These are phyloP conservation scores for Penicillium sp. DNA, from an alignment of 2,329 filamentous ascomycete genomes.

Conservation along the genomic window DNA sequence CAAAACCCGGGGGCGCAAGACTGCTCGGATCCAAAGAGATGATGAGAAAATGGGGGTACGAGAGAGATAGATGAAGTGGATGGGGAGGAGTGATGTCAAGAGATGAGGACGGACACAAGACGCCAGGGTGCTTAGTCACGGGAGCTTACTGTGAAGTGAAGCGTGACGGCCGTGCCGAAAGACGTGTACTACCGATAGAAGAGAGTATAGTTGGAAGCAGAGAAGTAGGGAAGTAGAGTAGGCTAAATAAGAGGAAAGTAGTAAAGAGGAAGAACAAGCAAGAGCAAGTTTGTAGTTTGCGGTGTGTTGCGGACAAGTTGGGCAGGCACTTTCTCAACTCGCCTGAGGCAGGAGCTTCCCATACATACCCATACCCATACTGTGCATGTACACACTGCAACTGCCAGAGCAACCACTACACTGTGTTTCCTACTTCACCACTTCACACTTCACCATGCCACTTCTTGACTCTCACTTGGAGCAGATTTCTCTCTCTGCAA, in stretches of 20 bases:
- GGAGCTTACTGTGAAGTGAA: conserved; percentile 27
- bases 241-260: neutral
- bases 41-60: conserved; percentile 20
- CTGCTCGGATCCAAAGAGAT: conserved; percentile 15
- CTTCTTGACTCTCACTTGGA: conserved; percentile 73
- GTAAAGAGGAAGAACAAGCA: neutral
- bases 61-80: conserved; percentile 28
- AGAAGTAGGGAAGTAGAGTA: neutral
- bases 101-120: conserved; percentile 38
- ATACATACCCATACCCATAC: neutral
- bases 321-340: conserved; percentile 1
- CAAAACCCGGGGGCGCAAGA: conserved; percentile 14
- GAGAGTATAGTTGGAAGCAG: neutral
- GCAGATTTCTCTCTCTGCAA: conserved; percentile 76
- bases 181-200: neutral
- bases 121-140: conserved; percentile 42
- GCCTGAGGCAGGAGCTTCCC: conserved; percentile 19
- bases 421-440: no score
- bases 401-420: no score
- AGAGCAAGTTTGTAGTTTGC: neutral
- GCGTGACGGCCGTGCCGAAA: neutral
- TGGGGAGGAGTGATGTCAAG: conserved; percentile 47
- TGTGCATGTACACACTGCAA: neutral
- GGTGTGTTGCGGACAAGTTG: neutral
- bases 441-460: conserved; percentile 58